These are phyloP conservation scores for Diplosphaera chodatii DNA, from an alignment of 139 green algal genomes.

Conservation along the genomic window DNA sequence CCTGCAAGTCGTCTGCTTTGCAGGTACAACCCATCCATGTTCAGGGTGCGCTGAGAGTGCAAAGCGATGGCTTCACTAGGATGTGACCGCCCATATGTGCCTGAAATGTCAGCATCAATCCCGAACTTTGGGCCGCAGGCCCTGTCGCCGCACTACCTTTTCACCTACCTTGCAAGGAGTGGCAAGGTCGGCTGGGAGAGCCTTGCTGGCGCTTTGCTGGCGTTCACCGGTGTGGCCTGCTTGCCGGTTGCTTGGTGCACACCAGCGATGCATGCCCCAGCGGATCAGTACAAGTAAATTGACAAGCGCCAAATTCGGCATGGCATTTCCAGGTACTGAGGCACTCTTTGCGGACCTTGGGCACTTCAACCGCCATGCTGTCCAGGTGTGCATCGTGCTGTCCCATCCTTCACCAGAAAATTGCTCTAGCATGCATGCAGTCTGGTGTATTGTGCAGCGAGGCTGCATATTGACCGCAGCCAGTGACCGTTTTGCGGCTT, in stretches of 20 bases:
- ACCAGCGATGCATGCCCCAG: too few species aligned
- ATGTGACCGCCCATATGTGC: conserved; percentile 1
- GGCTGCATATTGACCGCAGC: too few species aligned
- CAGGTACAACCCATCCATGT: conserved; percentile 5
- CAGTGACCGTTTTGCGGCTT: neutral
- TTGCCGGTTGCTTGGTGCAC: too few species aligned
- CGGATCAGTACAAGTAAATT: neutral
- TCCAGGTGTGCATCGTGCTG: neutral
- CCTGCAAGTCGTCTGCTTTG: too few species aligned
- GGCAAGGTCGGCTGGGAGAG: conserved; percentile 24
- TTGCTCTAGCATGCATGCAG: too few species aligned
- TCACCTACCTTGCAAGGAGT: conserved; percentile 14
- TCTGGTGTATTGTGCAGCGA: too few species aligned
- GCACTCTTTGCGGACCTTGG: conserved; percentile 55
- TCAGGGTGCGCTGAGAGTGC: neutral
- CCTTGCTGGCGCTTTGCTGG: conserved; percentile 48
- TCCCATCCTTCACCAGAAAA: neutral
- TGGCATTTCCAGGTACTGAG: conserved; percentile 26
- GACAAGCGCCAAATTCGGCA: neutral
- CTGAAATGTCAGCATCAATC: neutral
- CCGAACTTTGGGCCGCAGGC: conserved; percentile 5
- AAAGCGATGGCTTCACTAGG: neutral
- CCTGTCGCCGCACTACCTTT: conserved; percentile 26
- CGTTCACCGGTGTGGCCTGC: conserved; percentile 54
- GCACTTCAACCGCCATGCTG: neutral